Evolutionary conservation across 2,329 filamentous ascomycete species (phyloP).

Genomic region (Neocatenulostroma microsporum): DNA sequence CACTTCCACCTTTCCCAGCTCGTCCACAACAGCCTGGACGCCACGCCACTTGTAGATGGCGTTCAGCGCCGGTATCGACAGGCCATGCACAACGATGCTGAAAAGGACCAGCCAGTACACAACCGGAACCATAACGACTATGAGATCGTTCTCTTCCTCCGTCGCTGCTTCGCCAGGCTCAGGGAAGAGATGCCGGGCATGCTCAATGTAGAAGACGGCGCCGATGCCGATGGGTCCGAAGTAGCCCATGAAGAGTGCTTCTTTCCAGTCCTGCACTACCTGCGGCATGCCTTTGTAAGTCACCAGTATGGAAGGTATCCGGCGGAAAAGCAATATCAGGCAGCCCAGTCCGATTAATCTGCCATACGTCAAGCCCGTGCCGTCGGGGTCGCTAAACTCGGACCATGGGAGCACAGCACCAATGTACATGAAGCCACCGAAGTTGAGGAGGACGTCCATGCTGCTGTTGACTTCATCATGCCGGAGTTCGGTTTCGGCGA

Average conservation of each 20-base stretch:
- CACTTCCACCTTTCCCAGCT: not conserved
- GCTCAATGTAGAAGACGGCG: conserved; percentile 79
- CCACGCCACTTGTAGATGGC: conserved; percentile 5
- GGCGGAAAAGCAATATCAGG: conserved; percentile 63
- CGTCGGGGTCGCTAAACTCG: conserved; percentile 54
- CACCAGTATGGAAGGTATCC: conserved; percentile 64
- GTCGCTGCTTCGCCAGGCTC: conserved; percentile 51
- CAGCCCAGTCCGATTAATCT: conserved; percentile 64
- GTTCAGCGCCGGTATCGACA: conserved; percentile 56
- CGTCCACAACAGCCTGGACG: conserved; percentile 7
- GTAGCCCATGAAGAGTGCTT: conserved; percentile 78
- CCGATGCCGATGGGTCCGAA: conserved; percentile 86
- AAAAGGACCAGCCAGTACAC: conserved; percentile 81
- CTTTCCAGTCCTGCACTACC: conserved; percentile 53
- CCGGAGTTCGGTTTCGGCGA: conserved; percentile 61
- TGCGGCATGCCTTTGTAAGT: conserved; percentile 58
- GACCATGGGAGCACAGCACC: conserved; percentile 73
- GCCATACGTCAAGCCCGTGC: conserved; percentile 57
- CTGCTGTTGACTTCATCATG: conserved; percentile 81
- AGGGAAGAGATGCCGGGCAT: conserved; percentile 63
- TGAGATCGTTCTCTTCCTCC: conserved; percentile 55
- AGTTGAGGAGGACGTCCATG: conserved; percentile 83
- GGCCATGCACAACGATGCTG: conserved; percentile 72
- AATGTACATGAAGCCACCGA: conserved; percentile 80
- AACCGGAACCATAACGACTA: conserved; percentile 58